Percentiles rank a stretch among this genome's conserved stretches.
Conservation (phyloP, 805 yeast genomes). For the Tetrapisispora iriomotensis region DNA sequence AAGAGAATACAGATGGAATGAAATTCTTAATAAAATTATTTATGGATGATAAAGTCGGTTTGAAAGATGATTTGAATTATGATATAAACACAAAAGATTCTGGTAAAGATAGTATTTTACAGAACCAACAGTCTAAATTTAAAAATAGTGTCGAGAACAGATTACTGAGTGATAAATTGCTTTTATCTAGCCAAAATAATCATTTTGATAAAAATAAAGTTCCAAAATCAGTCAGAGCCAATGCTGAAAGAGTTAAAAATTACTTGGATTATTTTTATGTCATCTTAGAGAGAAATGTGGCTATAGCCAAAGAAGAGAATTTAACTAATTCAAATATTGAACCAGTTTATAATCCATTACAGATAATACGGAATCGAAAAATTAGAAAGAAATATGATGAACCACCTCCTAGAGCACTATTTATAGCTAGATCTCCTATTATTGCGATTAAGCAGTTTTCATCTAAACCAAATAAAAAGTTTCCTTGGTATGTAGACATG, state of each 20-base stretch:
- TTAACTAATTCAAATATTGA: constrained; percentile 41
- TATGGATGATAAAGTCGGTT: constrained; percentile 19
- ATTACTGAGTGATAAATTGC: too few species aligned
- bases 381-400: constrained; percentile 38
- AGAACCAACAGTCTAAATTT: neutral
- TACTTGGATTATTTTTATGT: constrained; percentile 41
- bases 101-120: too few species aligned
- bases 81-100: neutral
- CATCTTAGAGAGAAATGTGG: constrained; percentile 36
- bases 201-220: neutral
- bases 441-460: constrained; percentile 50
- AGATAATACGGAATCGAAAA: constrained; percentile 64
- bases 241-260: constrained; percentile 25
- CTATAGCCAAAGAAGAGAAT: constrained; percentile 13
- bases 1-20: constrained; percentile 6
- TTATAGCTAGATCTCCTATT: constrained; percentile 43
- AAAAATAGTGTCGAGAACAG: too few species aligned
- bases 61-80: constrained; percentile 27
- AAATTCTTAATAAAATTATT: constrained; percentile 20
- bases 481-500: constrained; percentile 57
- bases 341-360: constrained; percentile 72
- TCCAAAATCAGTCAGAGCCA: constrained; percentile 8
- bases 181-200: neutral
- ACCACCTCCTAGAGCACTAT: constrained; percentile 34
- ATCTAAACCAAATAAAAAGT: constrained; percentile 34